Conservation (phyloP, 805 yeast genomes). For the Teunomyces panamensis region DNA sequence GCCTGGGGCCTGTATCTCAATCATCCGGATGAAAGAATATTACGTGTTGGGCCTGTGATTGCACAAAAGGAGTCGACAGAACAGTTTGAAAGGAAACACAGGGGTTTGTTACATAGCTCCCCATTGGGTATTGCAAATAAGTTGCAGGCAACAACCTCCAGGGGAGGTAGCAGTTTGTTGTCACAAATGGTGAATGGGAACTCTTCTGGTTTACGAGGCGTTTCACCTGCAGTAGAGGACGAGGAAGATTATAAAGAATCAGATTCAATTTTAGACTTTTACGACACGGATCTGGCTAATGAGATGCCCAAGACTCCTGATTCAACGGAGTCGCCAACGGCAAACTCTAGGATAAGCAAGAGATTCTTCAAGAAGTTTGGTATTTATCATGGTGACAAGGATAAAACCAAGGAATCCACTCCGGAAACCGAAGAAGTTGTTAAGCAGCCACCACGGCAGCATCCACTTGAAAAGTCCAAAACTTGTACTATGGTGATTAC, state of each 20-base stretch:
- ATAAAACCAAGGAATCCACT: neutral
- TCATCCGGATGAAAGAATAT: conserved; percentile 57
- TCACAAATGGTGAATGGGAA: conserved; percentile 40
- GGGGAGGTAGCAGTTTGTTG: conserved; percentile 26
- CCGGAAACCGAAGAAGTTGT: neutral
- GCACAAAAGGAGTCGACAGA: conserved; percentile 46
- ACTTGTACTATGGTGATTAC: conserved; percentile 58
- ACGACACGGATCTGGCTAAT: conserved; percentile 13
- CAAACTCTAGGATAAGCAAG: neutral
- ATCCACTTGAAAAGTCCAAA: conserved; percentile 33
- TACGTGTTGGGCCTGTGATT: conserved; percentile 52
- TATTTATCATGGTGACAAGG: conserved; percentile 8
- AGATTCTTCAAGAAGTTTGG: conserved; percentile 18
- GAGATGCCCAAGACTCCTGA: conserved; percentile 10
- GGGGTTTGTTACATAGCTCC: conserved; percentile 56
- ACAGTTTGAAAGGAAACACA: conserved; percentile 52
- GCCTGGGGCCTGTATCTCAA: conserved; percentile 56
- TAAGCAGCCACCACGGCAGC: conserved; percentile 3
- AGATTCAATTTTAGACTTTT: conserved; percentile 63
- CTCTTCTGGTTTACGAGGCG: conserved; percentile 20
- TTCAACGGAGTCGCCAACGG: neutral
- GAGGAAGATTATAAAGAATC: conserved; percentile 54
- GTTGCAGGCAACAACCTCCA: conserved; percentile 17
- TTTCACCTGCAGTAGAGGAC: conserved; percentile 6
- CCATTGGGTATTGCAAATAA: conserved; percentile 45